A percentile compares a stretch with the other conserved stretches of the same genome.
phyloP scores from a whole-genome alignment of 176 grass and related monocot species.

The Luzula sylvatica region DNA sequence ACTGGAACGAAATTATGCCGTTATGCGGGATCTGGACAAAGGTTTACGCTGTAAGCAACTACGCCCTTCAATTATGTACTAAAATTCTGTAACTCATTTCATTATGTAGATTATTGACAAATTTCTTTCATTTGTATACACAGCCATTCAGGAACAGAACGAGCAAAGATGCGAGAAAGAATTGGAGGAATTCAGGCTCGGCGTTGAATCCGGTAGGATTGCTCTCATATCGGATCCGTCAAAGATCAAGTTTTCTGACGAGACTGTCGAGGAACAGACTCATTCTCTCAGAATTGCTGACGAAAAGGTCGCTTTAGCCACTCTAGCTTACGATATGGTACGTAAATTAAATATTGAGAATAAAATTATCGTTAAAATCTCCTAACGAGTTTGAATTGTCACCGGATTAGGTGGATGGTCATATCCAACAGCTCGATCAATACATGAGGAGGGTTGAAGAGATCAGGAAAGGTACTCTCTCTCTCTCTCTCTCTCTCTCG shows the following conservation, averaged over 20 bases:
- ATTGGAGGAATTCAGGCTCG: constrained; percentile 73
- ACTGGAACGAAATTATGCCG: constrained; percentile 10
- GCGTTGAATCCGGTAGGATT: constrained; percentile 67
- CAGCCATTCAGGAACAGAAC: constrained; percentile 78
- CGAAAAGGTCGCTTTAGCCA: constrained; percentile 95
- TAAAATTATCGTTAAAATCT: too few relatives aligned
- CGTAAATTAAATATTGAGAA: too few relatives aligned
- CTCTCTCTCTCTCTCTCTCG: constrained; percentile 11
- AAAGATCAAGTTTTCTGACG: constrained; percentile 88
- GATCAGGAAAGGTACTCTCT: constrained; percentile 36
- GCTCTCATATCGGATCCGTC: constrained; percentile 44
- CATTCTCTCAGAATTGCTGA: constrained; percentile 96
- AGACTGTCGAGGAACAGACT: constrained; percentile 77
- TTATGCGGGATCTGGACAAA: constrained; percentile 20
- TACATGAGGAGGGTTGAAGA: constrained; percentile 96
- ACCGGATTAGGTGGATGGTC: constrained; percentile 98
- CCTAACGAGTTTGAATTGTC: too few relatives aligned
- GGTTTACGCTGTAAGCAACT: constrained; percentile 15
- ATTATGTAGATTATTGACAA: too few relatives aligned
- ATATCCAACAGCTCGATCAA: constrained; percentile 94
- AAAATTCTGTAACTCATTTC: too few relatives aligned
- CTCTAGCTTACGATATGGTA: constrained; percentile 98
- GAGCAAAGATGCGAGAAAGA: constrained; percentile 92
- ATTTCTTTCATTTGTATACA: too few relatives aligned
- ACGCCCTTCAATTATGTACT: too few relatives aligned